phyloP scores from a whole-genome alignment of 2,329 filamentous ascomycete genomes.

The Fusarium sp. region DNA sequence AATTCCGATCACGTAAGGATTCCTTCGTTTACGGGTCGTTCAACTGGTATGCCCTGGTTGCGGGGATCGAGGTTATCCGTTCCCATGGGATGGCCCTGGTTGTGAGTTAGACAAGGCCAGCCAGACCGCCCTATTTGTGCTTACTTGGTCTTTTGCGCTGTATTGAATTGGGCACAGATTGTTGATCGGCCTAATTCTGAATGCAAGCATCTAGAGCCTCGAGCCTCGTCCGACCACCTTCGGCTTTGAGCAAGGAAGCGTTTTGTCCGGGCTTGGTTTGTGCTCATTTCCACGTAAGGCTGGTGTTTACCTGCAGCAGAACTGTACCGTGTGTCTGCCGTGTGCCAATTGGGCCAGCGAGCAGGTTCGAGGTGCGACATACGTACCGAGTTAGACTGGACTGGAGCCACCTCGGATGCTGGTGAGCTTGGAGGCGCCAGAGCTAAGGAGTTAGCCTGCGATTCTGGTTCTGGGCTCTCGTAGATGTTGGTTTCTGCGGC shows the following conservation, averaged over 20 bases:
- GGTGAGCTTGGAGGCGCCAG: conserved; percentile 1
- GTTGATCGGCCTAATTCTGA: not conserved
- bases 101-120: conserved; percentile 6
- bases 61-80: conserved; percentile 32
- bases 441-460: conserved; percentile 24
- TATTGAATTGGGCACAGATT: not conserved
- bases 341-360: not conserved
- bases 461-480: conserved; percentile 36
- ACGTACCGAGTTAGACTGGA: not conserved
- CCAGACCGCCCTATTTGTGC: conserved; percentile 28
- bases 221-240: conserved; percentile 10
- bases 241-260: conserved; percentile 21
- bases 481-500: conserved; percentile 17
- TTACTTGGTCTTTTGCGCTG: conserved; percentile 13
- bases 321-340: not conserved
- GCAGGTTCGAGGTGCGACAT: conserved; percentile 7
- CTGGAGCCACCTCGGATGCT: conserved; percentile 3
- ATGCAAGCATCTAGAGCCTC: not conserved
- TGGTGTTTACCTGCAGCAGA: conserved; percentile 4
- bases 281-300: conserved; percentile 21
- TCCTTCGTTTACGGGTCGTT: not conserved
- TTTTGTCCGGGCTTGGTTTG: conserved; percentile 12
- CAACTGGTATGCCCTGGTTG: conserved; percentile 16
- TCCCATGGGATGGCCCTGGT: conserved; percentile 31
- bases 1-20: not conserved